A percentile compares a stretch with the other conserved stretches of the same genome.
phyloP scores from a whole-genome alignment of 768 basidiomycete genomes.

The Leccinum incarnatum region DNA sequence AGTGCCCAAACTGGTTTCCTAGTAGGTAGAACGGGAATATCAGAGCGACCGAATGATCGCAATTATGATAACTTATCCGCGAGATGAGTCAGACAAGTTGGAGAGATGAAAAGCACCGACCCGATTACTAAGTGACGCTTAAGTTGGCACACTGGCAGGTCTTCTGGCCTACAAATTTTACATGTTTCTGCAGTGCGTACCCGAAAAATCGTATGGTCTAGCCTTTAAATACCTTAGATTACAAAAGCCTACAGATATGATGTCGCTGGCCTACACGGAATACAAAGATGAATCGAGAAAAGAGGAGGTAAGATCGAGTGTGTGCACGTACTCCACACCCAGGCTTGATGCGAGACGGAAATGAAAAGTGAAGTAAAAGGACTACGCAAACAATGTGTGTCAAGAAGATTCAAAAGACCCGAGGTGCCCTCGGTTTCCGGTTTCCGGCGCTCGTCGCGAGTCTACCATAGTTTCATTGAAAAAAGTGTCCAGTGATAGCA shows the following conservation, averaged over 20 bases:
- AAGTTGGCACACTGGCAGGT: background rate
- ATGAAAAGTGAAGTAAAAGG: constrained; percentile 8
- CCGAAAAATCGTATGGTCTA: too few relatives aligned
- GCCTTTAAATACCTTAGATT: background rate
- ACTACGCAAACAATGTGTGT: background rate
- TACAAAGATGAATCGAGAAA: constrained; percentile 2
- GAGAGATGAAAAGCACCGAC: background rate
- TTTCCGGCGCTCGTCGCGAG: background rate
- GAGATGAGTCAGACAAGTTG: too few relatives aligned
- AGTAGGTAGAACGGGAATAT: background rate
- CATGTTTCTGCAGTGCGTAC: too few relatives aligned
- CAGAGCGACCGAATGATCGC: background rate
- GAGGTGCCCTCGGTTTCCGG: background rate
- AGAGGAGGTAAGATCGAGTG: constrained; percentile 9
- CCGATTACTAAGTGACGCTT: too few relatives aligned
- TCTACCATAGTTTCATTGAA: background rate
- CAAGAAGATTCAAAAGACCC: constrained; percentile 7
- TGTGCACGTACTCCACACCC: constrained; percentile 35
- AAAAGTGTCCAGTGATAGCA: background rate
- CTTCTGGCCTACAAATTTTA: background rate
- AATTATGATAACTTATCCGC: background rate
- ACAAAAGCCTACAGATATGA: background rate
- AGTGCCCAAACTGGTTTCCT: too few relatives aligned
- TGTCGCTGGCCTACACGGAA: background rate
- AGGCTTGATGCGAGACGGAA: constrained; percentile 15